Conservation (phyloP, 352 stramenopile genomes). For the Phytophthora crassamura region DNA sequence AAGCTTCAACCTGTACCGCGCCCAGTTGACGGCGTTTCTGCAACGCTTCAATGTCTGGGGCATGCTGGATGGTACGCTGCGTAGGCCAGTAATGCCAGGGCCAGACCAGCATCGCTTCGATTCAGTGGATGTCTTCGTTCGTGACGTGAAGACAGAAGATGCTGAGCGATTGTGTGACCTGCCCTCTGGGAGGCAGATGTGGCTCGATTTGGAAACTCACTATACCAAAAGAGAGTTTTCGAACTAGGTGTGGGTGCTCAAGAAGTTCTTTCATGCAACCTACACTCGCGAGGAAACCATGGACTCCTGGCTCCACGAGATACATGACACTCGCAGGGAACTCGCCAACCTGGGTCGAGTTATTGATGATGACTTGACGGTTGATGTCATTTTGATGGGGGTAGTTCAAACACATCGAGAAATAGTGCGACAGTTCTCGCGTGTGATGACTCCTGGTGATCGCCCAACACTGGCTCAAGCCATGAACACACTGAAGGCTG, state of each 20-base stretch:
- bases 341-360: slow-evolving; percentile 5
- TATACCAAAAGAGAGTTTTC: slow-evolving; percentile 5
- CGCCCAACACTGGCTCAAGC: slow-evolving; percentile 3
- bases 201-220: slow-evolving; percentile 2
- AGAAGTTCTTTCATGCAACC: slow-evolving; percentile 2
- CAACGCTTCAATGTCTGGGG: background rate
- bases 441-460: background rate
- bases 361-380: slow-evolving; percentile 7
- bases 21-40: background rate
- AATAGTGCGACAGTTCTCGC: background rate
- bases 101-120: background rate
- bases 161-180: background rate
- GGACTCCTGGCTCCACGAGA: slow-evolving; percentile 11
- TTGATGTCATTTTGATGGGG: slow-evolving; percentile 7
- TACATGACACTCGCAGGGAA: slow-evolving; percentile 2
- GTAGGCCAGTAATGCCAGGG: background rate
- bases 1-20: slow-evolving; percentile 5
- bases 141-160: background rate
- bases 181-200: background rate
- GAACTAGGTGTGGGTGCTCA: slow-evolving; percentile 1
- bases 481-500: slow-evolving; percentile 10
- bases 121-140: background rate
- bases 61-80: background rate
- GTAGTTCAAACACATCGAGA: slow-evolving; percentile 5
- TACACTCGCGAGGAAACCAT: slow-evolving; percentile 6